Conservation (phyloP, 352 stramenopile genomes). For the Phytophthora ohioensis region DNA sequence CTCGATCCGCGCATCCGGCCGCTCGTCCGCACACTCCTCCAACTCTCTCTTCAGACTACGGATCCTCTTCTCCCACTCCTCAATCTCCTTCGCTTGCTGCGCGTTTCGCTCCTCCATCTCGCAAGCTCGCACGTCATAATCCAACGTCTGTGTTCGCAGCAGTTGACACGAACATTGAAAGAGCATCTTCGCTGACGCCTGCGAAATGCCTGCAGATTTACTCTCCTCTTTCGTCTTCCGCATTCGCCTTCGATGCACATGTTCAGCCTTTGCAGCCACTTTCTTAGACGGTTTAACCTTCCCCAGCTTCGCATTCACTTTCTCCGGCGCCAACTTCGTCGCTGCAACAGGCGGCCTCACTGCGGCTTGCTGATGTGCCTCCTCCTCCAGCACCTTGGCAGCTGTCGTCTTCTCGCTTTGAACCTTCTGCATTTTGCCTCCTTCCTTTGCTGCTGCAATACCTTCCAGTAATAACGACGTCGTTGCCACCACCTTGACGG, state of each 20-base stretch:
- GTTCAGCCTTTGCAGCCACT: slow-evolving; percentile 14
- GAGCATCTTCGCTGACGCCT: slow-evolving; percentile 46
- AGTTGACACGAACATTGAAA: slow-evolving; percentile 54
- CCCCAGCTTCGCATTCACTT: slow-evolving; percentile 7
- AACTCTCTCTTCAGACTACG: slow-evolving; percentile 39
- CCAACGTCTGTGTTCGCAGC: slow-evolving; percentile 47
- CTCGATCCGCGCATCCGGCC: background rate
- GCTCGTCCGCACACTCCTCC: slow-evolving; percentile 38
- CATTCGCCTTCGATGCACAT: slow-evolving; percentile 29
- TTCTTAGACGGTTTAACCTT: slow-evolving; percentile 22
- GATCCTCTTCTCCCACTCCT: slow-evolving; percentile 53
- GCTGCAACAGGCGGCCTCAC: background rate
- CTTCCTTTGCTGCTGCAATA: slow-evolving; percentile 5
- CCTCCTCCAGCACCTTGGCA: slow-evolving; percentile 1
- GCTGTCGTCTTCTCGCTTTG: background rate
- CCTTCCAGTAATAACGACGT: background rate
- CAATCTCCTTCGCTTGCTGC: slow-evolving; percentile 37
- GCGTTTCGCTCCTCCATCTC: slow-evolving; percentile 58
- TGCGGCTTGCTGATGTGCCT: background rate
- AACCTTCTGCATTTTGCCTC: background rate
- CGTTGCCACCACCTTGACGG: slow-evolving; percentile 6
- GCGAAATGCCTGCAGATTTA: slow-evolving; percentile 20
- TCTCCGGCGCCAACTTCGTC: background rate
- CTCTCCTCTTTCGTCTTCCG: slow-evolving; percentile 16
- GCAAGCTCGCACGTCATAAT: slow-evolving; percentile 52